Percentiles rank a stretch among this genome's conserved stretches.
phyloP scores from a whole-genome alignment of 1,284 basidiomycete genomes.

The Sanghuangporus baumii region DNA sequence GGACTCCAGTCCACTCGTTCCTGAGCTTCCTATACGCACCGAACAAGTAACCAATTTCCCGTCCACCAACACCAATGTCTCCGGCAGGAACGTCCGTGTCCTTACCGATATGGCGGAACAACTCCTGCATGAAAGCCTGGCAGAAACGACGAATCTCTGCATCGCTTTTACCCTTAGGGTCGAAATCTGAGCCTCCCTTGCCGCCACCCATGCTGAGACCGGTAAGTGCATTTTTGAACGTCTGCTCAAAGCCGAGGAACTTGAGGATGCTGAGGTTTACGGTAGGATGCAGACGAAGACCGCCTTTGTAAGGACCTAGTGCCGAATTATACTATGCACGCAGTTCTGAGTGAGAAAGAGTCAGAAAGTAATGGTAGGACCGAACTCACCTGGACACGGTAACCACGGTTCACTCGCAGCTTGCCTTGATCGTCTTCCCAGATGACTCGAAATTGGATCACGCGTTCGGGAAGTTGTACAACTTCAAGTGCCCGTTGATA shows the following conservation, averaged over 20 bases:
- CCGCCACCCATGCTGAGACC: constrained; percentile 74
- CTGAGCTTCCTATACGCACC: constrained; percentile 72
- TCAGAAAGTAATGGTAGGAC: background rate
- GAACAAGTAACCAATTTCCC: constrained; percentile 69
- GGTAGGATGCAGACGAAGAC: constrained; percentile 74
- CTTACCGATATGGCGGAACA: constrained; percentile 64
- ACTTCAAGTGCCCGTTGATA: constrained; percentile 71
- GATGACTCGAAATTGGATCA: constrained; percentile 74
- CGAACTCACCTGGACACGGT: constrained; percentile 59
- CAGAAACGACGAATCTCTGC: constrained; percentile 73
- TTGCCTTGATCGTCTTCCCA: constrained; percentile 75
- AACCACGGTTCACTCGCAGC: constrained; percentile 71
- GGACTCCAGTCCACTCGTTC: constrained; percentile 74
- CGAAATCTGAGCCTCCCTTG: constrained; percentile 72
- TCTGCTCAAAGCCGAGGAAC: constrained; percentile 82
- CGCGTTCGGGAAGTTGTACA: constrained; percentile 69
- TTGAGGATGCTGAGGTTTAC: constrained; percentile 84
- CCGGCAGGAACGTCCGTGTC: constrained; percentile 81
- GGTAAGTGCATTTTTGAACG: constrained; percentile 82
- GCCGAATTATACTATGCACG: constrained; percentile 70
- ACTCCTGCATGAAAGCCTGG: constrained; percentile 66
- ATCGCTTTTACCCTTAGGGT: constrained; percentile 81
- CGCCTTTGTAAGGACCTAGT: constrained; percentile 81
- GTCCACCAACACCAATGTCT: constrained; percentile 66
- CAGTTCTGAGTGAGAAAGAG: constrained; percentile 3